Evolutionary conservation across 1,139 yeast species (phyloP).

Genomic region (Nakaseomyces nivariensis): DNA sequence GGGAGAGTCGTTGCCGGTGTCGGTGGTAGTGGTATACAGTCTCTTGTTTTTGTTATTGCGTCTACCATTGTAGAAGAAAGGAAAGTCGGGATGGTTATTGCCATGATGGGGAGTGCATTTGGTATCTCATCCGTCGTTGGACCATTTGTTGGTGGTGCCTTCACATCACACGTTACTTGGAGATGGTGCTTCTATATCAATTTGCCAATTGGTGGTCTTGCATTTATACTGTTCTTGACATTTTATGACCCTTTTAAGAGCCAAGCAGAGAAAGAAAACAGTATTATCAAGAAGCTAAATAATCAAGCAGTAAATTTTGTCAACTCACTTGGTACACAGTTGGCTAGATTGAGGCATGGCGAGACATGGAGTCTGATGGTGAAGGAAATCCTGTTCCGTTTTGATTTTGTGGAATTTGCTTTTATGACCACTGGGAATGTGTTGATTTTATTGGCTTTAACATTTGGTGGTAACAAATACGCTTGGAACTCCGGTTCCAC

Average conservation of each 20-base stretch:
- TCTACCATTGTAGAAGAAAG: slow-evolving; percentile 53
- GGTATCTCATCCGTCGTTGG: slow-evolving; percentile 52
- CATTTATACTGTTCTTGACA: slow-evolving; percentile 36
- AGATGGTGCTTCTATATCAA: slow-evolving; percentile 74
- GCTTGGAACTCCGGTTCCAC: slow-evolving; percentile 50
- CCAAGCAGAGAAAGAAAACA: not conserved
- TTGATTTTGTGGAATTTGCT: slow-evolving; percentile 43
- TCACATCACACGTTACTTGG: slow-evolving; percentile 55
- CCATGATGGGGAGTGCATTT: slow-evolving; percentile 43
- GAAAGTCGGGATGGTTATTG: slow-evolving; percentile 45
- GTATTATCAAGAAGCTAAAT: not conserved
- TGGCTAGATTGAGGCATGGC: slow-evolving; percentile 23
- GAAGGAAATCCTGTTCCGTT: slow-evolving; percentile 10
- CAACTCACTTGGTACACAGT: not conserved
- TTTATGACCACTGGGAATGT: slow-evolving; percentile 37
- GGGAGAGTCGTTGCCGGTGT: slow-evolving; percentile 64
- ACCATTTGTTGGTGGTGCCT: slow-evolving; percentile 62
- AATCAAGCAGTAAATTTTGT: not conserved
- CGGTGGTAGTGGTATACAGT: slow-evolving; percentile 64
- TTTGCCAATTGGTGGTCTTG: slow-evolving; percentile 56
- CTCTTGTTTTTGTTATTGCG: slow-evolving; percentile 48
- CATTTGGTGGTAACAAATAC: slow-evolving; percentile 42
- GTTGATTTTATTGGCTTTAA: slow-evolving; percentile 39
- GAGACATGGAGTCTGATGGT: slow-evolving; percentile 6
- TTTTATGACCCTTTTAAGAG: slow-evolving; percentile 41